These are phyloP conservation scores for Gyrodon lividus DNA, from an alignment of 768 basidiomycete genomes.

Conservation along the genomic window DNA sequence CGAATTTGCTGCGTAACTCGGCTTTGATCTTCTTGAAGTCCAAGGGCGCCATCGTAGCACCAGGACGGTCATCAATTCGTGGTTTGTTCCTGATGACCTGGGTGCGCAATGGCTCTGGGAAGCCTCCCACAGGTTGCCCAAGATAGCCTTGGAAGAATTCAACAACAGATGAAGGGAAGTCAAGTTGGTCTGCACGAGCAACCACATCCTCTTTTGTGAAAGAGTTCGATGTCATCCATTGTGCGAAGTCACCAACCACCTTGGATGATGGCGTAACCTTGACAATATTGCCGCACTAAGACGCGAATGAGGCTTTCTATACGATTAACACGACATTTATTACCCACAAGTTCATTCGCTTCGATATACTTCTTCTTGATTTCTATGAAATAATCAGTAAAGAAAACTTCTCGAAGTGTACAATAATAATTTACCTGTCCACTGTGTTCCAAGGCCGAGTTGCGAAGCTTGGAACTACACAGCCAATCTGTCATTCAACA, in stretches of 20 bases:
- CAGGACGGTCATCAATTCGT: conserved; percentile 92
- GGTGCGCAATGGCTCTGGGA: conserved; percentile 94
- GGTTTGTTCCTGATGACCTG: conserved; percentile 91
- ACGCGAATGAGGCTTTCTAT: conserved; percentile 6
- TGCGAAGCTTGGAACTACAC: conserved; percentile 95
- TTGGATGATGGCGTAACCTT: conserved; percentile 99
- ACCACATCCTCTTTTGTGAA: conserved; percentile 85
- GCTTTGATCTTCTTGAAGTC: conserved; percentile 97
- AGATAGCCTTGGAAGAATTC: conserved; percentile 99
- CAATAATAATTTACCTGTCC: conserved; percentile 59
- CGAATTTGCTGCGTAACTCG: conserved; percentile 90
- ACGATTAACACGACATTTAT: not conserved
- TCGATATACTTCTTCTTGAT: conserved; percentile 99
- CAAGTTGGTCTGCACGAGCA: conserved; percentile 81
- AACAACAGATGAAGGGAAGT: conserved; percentile 96
- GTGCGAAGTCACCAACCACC: conserved; percentile 98
- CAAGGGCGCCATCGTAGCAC: conserved; percentile 79
- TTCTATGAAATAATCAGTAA: conserved; percentile 43
- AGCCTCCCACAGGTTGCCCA: conserved; percentile 96
- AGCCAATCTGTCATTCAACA: conserved; percentile 18
- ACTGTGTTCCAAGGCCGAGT: conserved; percentile 94
- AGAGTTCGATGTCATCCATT: conserved; percentile 97
- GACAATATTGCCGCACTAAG: conserved; percentile 92
- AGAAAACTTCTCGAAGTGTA: conserved; percentile 9
- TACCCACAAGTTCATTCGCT: conserved; percentile 86